Percentiles rank a stretch among this genome's conserved stretches.
Evolutionary conservation across 78 protist species (phyloP).

Genomic region (Monosiga brevicollis): DNA sequence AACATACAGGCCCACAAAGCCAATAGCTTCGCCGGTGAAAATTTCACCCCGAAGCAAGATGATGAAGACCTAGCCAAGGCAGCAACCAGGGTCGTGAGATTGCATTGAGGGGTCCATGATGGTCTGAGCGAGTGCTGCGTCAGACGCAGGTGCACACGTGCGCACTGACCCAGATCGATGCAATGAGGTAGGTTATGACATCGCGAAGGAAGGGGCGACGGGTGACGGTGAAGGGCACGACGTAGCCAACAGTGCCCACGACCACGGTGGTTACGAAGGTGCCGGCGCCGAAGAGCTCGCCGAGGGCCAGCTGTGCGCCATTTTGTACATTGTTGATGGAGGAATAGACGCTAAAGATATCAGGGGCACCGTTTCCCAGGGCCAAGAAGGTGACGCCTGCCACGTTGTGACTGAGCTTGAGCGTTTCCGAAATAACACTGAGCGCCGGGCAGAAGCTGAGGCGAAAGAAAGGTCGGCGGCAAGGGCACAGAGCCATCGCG

Average conservation of each 20-base stretch:
- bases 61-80: too few relatives aligned
- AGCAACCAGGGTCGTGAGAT: too few relatives aligned
- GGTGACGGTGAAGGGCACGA: background rate
- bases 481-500: too few relatives aligned
- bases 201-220: slow-evolving; percentile 40
- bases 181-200: slow-evolving; percentile 1
- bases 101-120: too few relatives aligned
- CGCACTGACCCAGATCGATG: background rate
- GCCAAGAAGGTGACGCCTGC: slow-evolving; percentile 53
- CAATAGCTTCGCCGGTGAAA: slow-evolving; percentile 1
- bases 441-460: slow-evolving; percentile 6
- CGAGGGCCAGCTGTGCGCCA: slow-evolving; percentile 24
- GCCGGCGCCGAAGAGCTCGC: slow-evolving; percentile 34
- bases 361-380: slow-evolving; percentile 58
- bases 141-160: background rate
- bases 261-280: slow-evolving; percentile 26
- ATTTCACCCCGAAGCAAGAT: slow-evolving; percentile 11
- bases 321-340: background rate
- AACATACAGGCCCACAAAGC: slow-evolving; percentile 11
- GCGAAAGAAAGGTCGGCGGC: too few relatives aligned
- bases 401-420: slow-evolving; percentile 20
- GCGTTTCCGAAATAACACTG: background rate
- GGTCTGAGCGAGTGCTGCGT: too few relatives aligned
- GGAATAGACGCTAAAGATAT: slow-evolving; percentile 33
- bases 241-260: slow-evolving; percentile 11